Percentiles rank a stretch among this genome's conserved stretches.
Conservation (phyloP, 2,329 filamentous ascomycete species). For the Cryphonectria parasitica region DNA sequence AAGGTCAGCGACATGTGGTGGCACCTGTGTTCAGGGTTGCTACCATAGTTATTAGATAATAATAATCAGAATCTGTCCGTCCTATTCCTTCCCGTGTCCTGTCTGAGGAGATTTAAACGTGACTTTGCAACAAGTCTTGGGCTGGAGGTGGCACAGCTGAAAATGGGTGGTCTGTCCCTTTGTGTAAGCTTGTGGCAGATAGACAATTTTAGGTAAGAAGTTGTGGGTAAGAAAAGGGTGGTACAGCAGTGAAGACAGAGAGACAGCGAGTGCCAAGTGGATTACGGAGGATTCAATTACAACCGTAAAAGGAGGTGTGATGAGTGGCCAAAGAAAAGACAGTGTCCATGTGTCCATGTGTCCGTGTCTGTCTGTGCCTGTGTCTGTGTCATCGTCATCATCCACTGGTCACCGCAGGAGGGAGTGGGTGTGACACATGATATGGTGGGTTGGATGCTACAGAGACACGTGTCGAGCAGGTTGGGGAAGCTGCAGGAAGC, state of each 20-base stretch:
- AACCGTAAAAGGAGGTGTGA: not conserved
- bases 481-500: not conserved
- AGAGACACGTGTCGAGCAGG: slow-evolving; percentile 1
- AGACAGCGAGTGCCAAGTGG: not conserved
- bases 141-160: not conserved
- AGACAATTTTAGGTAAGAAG: not conserved
- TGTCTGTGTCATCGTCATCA: not conserved
- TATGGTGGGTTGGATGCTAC: not conserved
- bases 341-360: not conserved
- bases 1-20: not conserved
- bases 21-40: not conserved
- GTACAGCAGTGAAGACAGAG: too few species aligned
- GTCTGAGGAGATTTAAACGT: not conserved
- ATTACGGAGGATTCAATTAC: not conserved
- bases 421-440: not conserved
- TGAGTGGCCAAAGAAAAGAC: not conserved
- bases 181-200: not conserved
- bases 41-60: not conserved
- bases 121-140: not conserved
- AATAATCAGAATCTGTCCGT: not conserved
- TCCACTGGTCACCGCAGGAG: not conserved
- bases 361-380: not conserved
- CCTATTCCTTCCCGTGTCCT: not conserved
- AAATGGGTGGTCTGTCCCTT: not conserved
- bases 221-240: not conserved